These are phyloP conservation scores for Anisodus acutangulus DNA, from an alignment of 257 asterid species.

Conservation along the genomic window DNA sequence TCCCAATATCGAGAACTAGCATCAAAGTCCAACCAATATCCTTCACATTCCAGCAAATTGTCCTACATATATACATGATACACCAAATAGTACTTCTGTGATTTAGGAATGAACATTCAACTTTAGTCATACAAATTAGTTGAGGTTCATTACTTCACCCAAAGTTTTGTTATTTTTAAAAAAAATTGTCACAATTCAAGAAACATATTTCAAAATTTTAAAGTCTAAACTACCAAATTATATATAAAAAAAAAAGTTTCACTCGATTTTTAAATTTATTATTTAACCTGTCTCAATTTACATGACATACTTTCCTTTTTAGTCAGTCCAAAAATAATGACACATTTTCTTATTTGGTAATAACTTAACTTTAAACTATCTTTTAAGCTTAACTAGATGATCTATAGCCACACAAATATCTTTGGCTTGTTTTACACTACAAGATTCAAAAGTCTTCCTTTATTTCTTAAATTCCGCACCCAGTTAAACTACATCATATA, in stretches of 20 bases:
- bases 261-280: neutral
- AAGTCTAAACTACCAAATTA: neutral
- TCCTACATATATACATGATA: neutral
- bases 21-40: slow-evolving; percentile 12
- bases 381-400: no score
- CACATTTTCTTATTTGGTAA: no score
- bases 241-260: neutral
- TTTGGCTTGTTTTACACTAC: no score
- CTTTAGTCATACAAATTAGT: neutral
- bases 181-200: neutral
- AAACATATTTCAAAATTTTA: neutral
- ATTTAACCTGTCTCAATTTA: neutral
- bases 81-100: neutral
- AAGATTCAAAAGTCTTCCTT: no score
- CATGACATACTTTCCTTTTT: no score
- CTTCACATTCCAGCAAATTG: slow-evolving; percentile 23
- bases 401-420: no score
- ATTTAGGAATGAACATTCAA: no score
- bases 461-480: no score
- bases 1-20: neutral
- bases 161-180: neutral
- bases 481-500: no score
- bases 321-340: no score
- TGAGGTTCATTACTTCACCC: neutral
- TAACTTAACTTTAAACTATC: no score